phyloP scores from a whole-genome alignment of 495 filamentous ascomycete species.

The Clavariopsis aquatica region DNA sequence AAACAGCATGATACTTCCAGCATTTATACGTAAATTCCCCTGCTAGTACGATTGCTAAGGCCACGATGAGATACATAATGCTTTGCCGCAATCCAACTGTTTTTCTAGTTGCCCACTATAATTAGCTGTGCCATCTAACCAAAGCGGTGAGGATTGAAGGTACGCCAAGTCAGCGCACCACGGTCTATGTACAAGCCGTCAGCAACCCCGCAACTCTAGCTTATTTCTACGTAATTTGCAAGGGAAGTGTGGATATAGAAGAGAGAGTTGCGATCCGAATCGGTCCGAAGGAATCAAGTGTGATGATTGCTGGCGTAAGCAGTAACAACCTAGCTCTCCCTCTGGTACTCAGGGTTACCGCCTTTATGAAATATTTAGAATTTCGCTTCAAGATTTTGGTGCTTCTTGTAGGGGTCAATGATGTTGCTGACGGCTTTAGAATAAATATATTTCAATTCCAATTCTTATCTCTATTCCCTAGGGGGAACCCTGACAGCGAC shows the following conservation, averaged over 20 bases:
- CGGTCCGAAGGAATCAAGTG: not conserved
- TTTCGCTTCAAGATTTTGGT: no score
- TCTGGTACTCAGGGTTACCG: no score
- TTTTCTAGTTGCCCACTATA: not conserved
- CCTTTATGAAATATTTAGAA: no score
- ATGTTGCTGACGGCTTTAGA: no score
- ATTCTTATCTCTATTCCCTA: no score
- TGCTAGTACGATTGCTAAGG: no score
- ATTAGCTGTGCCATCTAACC: not conserved
- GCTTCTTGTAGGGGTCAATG: no score
- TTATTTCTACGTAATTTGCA: not conserved
- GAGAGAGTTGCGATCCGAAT: not conserved
- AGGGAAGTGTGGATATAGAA: not conserved
- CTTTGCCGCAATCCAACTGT: not conserved
- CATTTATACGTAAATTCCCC: no score
- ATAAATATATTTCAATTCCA: no score
- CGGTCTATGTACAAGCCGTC: not conserved
- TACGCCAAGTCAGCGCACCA: not conserved
- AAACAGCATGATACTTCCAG: no score
- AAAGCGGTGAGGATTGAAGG: not conserved
- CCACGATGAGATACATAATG: not conserved
- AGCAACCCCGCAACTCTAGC: not conserved
- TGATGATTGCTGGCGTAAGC: not conserved
- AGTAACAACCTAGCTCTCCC: no score
- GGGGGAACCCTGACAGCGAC: no score